phyloP scores from a whole-genome alignment of 345 rosid species.

The Microthlaspi erraticum region DNA sequence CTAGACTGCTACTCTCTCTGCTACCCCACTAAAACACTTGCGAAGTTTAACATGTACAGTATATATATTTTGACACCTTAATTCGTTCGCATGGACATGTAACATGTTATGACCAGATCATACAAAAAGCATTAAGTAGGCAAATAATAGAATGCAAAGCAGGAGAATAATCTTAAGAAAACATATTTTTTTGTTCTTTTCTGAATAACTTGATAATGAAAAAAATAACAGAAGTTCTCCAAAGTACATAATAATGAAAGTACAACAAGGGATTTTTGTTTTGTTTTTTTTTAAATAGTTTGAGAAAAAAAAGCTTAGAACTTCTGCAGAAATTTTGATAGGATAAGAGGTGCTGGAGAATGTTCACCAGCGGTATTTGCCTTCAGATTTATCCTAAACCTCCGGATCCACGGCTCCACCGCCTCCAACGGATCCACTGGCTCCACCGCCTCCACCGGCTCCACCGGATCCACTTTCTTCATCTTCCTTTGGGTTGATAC shows the following conservation, averaged over 20 bases:
- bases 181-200: background rate
- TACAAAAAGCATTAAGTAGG: no score
- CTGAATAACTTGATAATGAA: background rate
- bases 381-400: background rate
- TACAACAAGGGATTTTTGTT: no score
- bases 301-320: no score
- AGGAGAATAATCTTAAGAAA: background rate
- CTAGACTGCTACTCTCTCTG: no score
- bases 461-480: background rate
- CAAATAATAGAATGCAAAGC: conserved; percentile 2
- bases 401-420: no score
- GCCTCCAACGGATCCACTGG: no score
- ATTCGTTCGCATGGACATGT: conserved; percentile 10
- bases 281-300: no score
- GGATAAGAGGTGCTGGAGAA: background rate
- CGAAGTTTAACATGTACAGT: no score
- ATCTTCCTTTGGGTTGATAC: conserved; percentile 39
- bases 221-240: background rate
- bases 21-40: no score
- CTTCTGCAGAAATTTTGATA: background rate
- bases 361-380: background rate
- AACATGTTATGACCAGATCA: conserved; percentile 1
- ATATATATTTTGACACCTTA: background rate
- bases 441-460: no score
- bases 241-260: no score